Evolutionary conservation across 176 grass and related monocot genomes (phyloP), one percentile per base, ranked within the genome.

Genomic region (Elymus sibiricus): DNA sequence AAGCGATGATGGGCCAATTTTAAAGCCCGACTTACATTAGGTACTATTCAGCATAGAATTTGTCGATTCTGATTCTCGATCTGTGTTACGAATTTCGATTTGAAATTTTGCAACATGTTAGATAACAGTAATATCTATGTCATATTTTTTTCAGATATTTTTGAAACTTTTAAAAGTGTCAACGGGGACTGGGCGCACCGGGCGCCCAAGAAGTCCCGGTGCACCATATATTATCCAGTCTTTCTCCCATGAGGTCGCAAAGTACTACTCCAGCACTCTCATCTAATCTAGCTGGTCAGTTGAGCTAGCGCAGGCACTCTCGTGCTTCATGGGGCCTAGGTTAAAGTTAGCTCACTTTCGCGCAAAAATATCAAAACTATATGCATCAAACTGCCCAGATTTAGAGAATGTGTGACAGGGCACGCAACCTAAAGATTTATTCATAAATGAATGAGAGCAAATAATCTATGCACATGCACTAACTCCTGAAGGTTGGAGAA

Each of bases 331-430:
- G 79, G 56, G 84, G 72, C 80, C 88, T 79, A 87, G 67, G 74
- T 86, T 86, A 86, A 93, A 93, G 86, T 74, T 25, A 71, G 5
- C 16, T 40, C 25, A 76, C 92, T 88, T 90, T 89, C 79, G 11
- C 9, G 8, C 19, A 25, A 42, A 79, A 61, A 38, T 69, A 51
- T 69, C 42, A 38, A 12, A 35, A 35, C 38, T 53, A 28, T 31
- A 35, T 83, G 60, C 61, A 77, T 49, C 25, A 35, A 74, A 56
- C 64, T 37, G 58, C 89, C 83, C 56, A 82, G 86, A 91, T 94
- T 86, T 84, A 73, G 77, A 78, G 86, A 93, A 90, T 88, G 86
- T 83, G 40, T n/a, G 71, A 77, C 75, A 71, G 11, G 63, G 63
- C 24, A 42, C 34, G 34, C 34, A 35, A 25, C 47, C 60, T 29